These are phyloP conservation scores for Plenodomus biglobosus DNA, from an alignment of 2,329 filamentous ascomycete genomes.

Conservation along the genomic window DNA sequence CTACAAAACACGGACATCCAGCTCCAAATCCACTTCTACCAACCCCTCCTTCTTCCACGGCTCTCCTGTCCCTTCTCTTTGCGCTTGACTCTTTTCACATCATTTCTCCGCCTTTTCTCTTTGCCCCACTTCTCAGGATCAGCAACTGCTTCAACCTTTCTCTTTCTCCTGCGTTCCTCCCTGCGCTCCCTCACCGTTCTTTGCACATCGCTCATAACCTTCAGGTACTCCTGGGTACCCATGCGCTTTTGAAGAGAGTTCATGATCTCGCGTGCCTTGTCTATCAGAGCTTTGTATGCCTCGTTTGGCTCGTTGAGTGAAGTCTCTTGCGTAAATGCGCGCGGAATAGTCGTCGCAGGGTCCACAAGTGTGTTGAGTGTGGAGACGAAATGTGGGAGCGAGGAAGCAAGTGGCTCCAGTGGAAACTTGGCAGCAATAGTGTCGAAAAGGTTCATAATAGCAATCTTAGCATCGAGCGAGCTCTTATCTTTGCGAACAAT, in stretches of 20 bases:
- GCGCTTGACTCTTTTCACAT: slow-evolving; percentile 55
- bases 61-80: slow-evolving; percentile 77
- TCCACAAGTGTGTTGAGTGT: slow-evolving; percentile 85
- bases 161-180: slow-evolving; percentile 75
- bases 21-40: slow-evolving; percentile 45
- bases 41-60: slow-evolving; percentile 70
- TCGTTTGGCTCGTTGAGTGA: slow-evolving; percentile 55
- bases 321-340: slow-evolving; percentile 65
- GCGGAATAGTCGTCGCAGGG: slow-evolving; percentile 69
- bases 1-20: background rate
- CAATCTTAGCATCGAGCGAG: slow-evolving; percentile 71
- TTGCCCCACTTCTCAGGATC: slow-evolving; percentile 74
- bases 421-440: slow-evolving; percentile 67
- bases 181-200: slow-evolving; percentile 71
- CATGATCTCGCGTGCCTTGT: slow-evolving; percentile 74
- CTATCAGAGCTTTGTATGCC: slow-evolving; percentile 69
- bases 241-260: slow-evolving; percentile 81
- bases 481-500: slow-evolving; percentile 69
- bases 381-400: slow-evolving; percentile 64
- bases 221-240: slow-evolving; percentile 78
- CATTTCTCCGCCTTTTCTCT: slow-evolving; percentile 74
- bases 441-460: slow-evolving; percentile 73
- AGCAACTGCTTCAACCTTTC: slow-evolving; percentile 82
- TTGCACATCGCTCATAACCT: slow-evolving; percentile 70
- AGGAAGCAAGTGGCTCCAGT: slow-evolving; percentile 59